Evolutionary conservation across 2,329 filamentous ascomycete species (phyloP), one percentile per base, ranked within the genome.

Genomic region (Neurospora sp.): DNA sequence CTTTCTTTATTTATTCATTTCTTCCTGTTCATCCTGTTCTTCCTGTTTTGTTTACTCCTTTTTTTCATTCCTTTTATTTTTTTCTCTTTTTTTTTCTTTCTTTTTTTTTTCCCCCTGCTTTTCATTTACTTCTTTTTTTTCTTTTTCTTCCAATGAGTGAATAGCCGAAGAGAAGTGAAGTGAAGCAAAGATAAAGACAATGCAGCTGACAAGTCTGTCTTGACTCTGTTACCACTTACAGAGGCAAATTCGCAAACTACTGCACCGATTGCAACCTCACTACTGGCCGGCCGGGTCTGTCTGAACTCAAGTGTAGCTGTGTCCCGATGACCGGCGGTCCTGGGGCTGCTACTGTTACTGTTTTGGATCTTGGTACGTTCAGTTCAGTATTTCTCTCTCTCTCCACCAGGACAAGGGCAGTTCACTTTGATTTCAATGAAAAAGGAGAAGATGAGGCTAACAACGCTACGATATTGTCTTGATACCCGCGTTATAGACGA

Each of bases 211-310:
- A 58, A 11, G 38, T 36, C 39, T 42, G n/a, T 8, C 39, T 42
- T 42, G 39, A 17, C 2, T 19, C 1, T 7, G 19, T 10, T 2
- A 8, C 7, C 3, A 33, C 17, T 7, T 33, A 67, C 67, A 75
- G 74, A n/a, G 74, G 74, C 66, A 76, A 76, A 39, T 72, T 71
- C 66, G 46, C 70, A 43, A 70, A 70, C 67, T 72, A 73, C 68
- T 75, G 74, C 70, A 58, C 38, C 15, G 43, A 72, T 67, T 75
- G 74, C 68, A 68, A 38, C 17, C 13, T 66, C 15, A 38, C 69
- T 1, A 6, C 10, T 4, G 19, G 2, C 13, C 28, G 1, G 7
- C 36, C 10, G 9, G 28, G 28, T 17, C 42, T 38, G 6, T 17
- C 28, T 33, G 15, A 62, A 17, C 42, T 74, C 9, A 43, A 62